A percentile compares a stretch with the other conserved stretches of the same genome.
Evolutionary conservation across 129 eudicot genomes (phyloP).

Genomic region (Solidago caesia): DNA sequence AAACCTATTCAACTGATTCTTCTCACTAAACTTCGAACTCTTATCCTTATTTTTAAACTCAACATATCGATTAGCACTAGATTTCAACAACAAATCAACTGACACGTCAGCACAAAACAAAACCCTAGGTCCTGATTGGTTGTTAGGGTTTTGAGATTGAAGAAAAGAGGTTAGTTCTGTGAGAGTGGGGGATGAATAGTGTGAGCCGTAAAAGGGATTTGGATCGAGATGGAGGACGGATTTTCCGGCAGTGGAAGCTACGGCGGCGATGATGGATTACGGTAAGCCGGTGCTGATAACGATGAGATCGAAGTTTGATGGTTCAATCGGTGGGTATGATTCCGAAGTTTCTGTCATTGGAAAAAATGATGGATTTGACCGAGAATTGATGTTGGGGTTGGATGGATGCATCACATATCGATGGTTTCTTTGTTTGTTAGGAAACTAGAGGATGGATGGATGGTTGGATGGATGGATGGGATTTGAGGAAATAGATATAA

Average conservation of each 20-base stretch:
- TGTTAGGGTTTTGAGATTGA: conserved; percentile 31
- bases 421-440: too few species aligned
- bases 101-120: conserved; percentile 73
- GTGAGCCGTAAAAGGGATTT: conserved; percentile 78
- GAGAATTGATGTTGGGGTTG: too few species aligned
- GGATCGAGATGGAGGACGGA: conserved; percentile 88
- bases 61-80: conserved; percentile 68
- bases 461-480: too few species aligned
- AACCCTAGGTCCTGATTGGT: conserved; percentile 73
- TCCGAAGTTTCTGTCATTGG: conserved; percentile 25
- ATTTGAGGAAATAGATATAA: too few species aligned
- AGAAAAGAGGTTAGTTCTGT: conserved; percentile 57
- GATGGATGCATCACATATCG: too few species aligned
- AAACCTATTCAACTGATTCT: conserved; percentile 74
- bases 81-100: conserved; percentile 62
- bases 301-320: conserved; percentile 78
- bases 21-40: conserved; percentile 51
- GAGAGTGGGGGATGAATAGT: conserved; percentile 73
- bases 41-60: conserved; percentile 78
- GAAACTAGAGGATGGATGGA: too few species aligned
- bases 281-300: conserved; percentile 82
- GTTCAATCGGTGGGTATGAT: conserved; percentile 71
- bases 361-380: too few species aligned
- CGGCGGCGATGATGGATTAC: conserved; percentile 77
- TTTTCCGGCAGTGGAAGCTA: conserved; percentile 77